These are phyloP conservation scores for Ligustrum vulgare DNA, from an alignment of 257 asterid species.

Conservation along the genomic window DNA sequence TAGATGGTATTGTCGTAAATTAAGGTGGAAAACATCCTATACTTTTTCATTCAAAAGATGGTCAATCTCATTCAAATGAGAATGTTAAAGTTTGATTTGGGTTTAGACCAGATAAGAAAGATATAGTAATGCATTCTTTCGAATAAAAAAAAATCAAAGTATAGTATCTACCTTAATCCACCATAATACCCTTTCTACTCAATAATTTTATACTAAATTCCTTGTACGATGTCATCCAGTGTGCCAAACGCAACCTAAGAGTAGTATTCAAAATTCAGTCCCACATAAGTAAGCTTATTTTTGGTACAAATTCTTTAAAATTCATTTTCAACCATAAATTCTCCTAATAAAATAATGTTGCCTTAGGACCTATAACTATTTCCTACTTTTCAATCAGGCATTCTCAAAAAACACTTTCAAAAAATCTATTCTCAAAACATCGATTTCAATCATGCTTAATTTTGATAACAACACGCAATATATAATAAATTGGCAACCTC, in stretches of 20 bases:
- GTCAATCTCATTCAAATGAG: not conserved
- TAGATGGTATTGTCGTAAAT: not conserved
- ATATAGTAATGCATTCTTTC: not conserved
- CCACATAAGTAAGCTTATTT: not conserved
- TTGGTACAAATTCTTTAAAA: no score
- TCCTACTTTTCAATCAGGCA: no score
- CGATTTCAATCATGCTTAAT: no score
- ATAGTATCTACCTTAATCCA: not conserved
- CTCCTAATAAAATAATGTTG: no score
- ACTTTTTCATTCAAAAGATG: not conserved
- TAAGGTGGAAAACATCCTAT: not conserved
- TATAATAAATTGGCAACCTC: not conserved
- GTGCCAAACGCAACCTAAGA: not conserved
- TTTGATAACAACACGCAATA: not conserved
- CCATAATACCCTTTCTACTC: not conserved
- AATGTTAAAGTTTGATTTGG: not conserved
- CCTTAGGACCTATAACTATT: no score
- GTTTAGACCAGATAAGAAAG: not conserved
- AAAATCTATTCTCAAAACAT: no score
- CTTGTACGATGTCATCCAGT: not conserved
- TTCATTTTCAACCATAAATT: no score
- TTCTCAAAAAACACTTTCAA: no score
- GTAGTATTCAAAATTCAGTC: not conserved
- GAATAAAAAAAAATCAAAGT: not conserved
- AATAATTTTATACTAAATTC: not conserved